A percentile compares a stretch with the other conserved stretches of the same genome.
Evolutionary conservation across 2,329 filamentous ascomycete species (phyloP).

Genomic region (Graphilbum fragrans): DNA sequence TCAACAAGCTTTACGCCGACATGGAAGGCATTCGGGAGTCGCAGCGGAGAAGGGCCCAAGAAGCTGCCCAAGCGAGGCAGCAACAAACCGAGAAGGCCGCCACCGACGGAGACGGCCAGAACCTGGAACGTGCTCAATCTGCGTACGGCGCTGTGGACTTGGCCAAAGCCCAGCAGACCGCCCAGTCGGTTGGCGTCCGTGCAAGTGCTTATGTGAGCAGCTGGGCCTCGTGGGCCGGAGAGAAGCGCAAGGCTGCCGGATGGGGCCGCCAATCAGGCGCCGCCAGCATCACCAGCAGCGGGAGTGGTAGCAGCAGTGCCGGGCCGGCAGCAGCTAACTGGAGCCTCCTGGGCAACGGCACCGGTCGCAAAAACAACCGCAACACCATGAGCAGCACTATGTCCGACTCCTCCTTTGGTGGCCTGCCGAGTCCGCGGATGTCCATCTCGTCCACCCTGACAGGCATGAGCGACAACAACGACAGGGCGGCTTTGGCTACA

Average conservation of each 20-base stretch:
- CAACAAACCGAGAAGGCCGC: background rate
- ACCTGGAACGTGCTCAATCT: background rate
- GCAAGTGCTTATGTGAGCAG: constrained; percentile 55
- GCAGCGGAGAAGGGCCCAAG: constrained; percentile 51
- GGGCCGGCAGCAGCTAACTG: background rate
- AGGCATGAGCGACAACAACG: constrained; percentile 4
- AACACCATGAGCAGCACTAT: constrained; percentile 14
- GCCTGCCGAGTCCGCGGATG: constrained; percentile 6
- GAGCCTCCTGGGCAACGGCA: constrained; percentile 1
- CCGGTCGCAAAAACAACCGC: constrained; percentile 8
- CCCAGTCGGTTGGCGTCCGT: constrained; percentile 37
- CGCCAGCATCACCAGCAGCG: constrained; percentile 1
- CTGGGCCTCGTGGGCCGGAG: constrained; percentile 59
- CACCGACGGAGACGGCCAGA: background rate
- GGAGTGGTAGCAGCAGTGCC: background rate
- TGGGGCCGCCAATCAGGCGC: constrained; percentile 16
- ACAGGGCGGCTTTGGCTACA: background rate
- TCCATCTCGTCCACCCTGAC: constrained; percentile 10
- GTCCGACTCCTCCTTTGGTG: constrained; percentile 8
- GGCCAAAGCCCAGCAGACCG: constrained; percentile 31
- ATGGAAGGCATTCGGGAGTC: constrained; percentile 72
- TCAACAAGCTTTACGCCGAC: constrained; percentile 82
- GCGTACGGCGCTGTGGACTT: constrained; percentile 17
- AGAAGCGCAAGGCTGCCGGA: constrained; percentile 56
- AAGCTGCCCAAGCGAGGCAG: constrained; percentile 24